These are phyloP conservation scores for Debaryomyces psychrophilus DNA, from an alignment of 1,139 yeast genomes.

Conservation along the genomic window DNA sequence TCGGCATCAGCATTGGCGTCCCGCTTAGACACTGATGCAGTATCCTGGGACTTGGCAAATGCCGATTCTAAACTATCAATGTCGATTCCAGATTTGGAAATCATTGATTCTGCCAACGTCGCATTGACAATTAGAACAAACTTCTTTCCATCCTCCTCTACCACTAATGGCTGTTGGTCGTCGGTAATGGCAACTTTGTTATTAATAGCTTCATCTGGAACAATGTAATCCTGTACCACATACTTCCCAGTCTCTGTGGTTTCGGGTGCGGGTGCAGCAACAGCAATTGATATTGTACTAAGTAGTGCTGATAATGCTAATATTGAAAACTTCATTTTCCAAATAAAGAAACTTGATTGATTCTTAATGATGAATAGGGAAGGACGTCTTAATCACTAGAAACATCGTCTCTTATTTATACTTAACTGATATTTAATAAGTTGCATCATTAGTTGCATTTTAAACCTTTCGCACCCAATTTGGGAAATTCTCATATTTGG, in stretches of 20 bases:
- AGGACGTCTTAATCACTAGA: background rate
- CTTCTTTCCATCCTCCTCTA: slow-evolving; percentile 20
- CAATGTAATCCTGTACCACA: slow-evolving; percentile 11
- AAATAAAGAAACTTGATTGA: background rate
- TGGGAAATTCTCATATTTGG: slow-evolving; percentile 2
- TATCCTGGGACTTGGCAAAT: slow-evolving; percentile 8
- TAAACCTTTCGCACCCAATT: slow-evolving; percentile 12
- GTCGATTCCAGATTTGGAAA: slow-evolving; percentile 9
- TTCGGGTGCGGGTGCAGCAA: slow-evolving; percentile 14
- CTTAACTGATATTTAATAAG: background rate
- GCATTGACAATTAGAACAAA: slow-evolving; percentile 22
- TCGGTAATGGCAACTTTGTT: slow-evolving; percentile 16
- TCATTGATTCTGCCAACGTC: slow-evolving; percentile 20
- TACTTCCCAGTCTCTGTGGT: slow-evolving; percentile 8
- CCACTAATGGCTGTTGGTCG: slow-evolving; percentile 21
- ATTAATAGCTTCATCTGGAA: slow-evolving; percentile 23
- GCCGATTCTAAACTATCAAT: slow-evolving; percentile 11
- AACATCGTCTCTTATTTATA: slow-evolving; percentile 6
- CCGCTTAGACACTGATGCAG: slow-evolving; percentile 12
- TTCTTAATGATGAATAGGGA: slow-evolving; percentile 4
- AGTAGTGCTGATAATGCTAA: slow-evolving; percentile 13
- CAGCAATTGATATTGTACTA: slow-evolving; percentile 13
- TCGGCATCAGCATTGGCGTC: slow-evolving; percentile 20
- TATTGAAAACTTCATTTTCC: slow-evolving; percentile 15
- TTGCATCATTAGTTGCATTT: slow-evolving; percentile 3